A percentile compares a stretch with the other conserved stretches of the same genome.
These are phyloP conservation scores for Apiotrichum gracile DNA, from an alignment of 1,284 basidiomycete species.

Conservation along the genomic window DNA sequence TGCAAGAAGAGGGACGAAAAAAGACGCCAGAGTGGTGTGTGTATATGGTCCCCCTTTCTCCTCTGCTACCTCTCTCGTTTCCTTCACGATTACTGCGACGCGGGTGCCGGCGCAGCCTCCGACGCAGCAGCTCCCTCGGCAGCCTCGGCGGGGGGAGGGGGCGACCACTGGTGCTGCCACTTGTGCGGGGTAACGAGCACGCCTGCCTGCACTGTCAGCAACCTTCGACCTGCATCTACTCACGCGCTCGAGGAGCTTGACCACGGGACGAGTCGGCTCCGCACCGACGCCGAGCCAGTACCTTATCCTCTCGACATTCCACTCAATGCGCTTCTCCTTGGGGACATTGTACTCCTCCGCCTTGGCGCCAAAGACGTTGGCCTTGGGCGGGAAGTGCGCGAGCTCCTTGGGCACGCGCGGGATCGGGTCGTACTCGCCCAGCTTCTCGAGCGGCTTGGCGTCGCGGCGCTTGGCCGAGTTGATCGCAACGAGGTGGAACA, in stretches of 20 bases:
- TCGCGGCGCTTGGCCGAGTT: constrained; percentile 69
- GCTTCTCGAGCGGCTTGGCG: constrained; percentile 81
- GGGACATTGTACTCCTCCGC: constrained; percentile 9
- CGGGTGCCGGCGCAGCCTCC: not conserved
- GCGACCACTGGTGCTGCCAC: constrained; percentile 40
- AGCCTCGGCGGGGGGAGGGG: constrained; percentile 1
- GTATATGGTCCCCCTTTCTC: no score
- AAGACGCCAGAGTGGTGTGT: not conserved
- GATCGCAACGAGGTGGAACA: constrained; percentile 81
- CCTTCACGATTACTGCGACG: not conserved
- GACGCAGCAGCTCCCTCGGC: not conserved
- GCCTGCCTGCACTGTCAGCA: constrained; percentile 30
- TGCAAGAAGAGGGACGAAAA: not conserved
- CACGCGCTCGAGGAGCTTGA: constrained; percentile 73
- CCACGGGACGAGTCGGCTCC: constrained; percentile 69
- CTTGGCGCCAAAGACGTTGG: constrained; percentile 40
- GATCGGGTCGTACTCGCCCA: constrained; percentile 79
- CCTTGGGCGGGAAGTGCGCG: constrained; percentile 19
- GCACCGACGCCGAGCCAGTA: constrained; percentile 87
- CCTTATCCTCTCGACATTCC: constrained; percentile 82
- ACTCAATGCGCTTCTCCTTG: constrained; percentile 68
- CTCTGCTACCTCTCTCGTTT: not conserved
- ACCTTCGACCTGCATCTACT: constrained; percentile 39
- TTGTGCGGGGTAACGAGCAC: constrained; percentile 35
- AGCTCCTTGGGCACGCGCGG: constrained; percentile 33